Evolutionary conservation across 768 basidiomycete species (phyloP), one percentile per base, ranked within the genome.

Genomic region (Hypholoma sublateritium): DNA sequence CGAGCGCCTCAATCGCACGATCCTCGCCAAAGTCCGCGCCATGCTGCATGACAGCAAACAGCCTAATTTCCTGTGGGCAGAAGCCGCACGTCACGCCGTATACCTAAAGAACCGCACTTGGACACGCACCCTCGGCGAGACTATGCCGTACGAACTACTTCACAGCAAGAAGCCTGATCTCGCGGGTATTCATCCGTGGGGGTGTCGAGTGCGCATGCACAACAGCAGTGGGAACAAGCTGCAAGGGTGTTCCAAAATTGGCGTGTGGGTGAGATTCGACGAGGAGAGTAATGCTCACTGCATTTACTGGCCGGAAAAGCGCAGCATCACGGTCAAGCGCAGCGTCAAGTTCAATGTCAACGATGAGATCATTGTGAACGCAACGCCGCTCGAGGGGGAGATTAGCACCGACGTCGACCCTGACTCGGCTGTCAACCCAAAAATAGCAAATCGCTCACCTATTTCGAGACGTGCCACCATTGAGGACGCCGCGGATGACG

Each of bases 241-340:
- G 1, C 69, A 66, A 5, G 53, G 57, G 5, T 50, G 60, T 11
- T 63, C 60, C 12, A 39, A 60, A 4, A 8, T 37, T 8, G 46
- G 46, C 14, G 7, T 16, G 19, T 79, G 71, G 70, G 60, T 78
- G n/a, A 72, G 76, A 1, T 73, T 68, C 59, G 69, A 75, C 57
- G 48, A 63, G 2, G 60, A 71, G 21, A 71, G 69, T 53, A 71
- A 68, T 13, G 67, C 72, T 34, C 61, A 62, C 42, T 22, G 22
- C n/a, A 47, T 47, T 17, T 77, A 75, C 53, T 69, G 69, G 62
- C 60, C 68, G 5, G 60, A 62, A 56, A 65, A 7, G 53, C 52
- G 35, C 4, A 43, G 49, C 0, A 61, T 75, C 19, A 64, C 62
- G 1, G 67, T 72, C 7, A 67, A 77, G 61, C 62, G 66, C 12